phyloP scores from a whole-genome alignment of 2,329 filamentous ascomycete species.

The Trichoderma simmonsii region DNA sequence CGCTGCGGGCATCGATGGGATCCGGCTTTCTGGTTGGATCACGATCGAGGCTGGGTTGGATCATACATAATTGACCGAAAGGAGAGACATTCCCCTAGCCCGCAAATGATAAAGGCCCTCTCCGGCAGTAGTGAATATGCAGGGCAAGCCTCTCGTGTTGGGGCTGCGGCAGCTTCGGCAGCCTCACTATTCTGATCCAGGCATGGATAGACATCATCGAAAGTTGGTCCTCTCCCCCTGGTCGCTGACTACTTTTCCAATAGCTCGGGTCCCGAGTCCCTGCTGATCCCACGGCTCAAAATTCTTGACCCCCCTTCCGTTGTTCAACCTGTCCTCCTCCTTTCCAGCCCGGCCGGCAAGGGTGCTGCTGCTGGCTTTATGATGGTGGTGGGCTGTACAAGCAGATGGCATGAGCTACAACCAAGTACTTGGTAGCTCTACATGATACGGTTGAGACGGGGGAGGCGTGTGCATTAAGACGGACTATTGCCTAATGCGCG shows the following conservation, averaged over 20 bases:
- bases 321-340: not conserved
- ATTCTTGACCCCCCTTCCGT: not conserved
- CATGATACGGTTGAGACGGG: not conserved
- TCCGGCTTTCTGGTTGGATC: constrained; percentile 1
- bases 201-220: not conserved
- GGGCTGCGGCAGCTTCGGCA: constrained; percentile 10
- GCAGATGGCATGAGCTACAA: not conserved
- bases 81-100: not conserved
- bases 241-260: not conserved
- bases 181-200: constrained; percentile 5
- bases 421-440: not conserved
- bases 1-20: not conserved
- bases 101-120: not conserved
- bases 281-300: not conserved
- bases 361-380: not conserved
- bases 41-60: constrained; percentile 2
- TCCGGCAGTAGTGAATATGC: constrained; percentile 1
- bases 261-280: constrained; percentile 2
- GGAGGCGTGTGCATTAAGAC: constrained; percentile 11
- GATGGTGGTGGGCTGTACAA: not conserved
- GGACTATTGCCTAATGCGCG: constrained; percentile 11
- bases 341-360: constrained; percentile 5
- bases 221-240: not conserved
- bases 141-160: not conserved
- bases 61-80: constrained; percentile 7